These are phyloP conservation scores for Orbilia oligospora DNA, from an alignment of 2,329 filamentous ascomycete species.

Conservation along the genomic window DNA sequence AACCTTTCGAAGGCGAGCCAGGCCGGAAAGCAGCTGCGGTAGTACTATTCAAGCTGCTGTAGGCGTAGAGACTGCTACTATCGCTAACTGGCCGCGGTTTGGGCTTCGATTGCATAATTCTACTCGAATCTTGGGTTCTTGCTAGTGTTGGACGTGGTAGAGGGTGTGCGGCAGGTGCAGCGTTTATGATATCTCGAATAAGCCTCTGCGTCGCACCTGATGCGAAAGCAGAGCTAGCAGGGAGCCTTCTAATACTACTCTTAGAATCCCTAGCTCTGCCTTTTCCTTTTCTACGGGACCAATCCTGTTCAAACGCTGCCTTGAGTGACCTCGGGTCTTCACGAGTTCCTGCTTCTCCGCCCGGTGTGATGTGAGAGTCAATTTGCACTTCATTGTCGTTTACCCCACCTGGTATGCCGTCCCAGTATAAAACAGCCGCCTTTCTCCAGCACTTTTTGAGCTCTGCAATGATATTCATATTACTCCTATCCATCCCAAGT, in stretches of 20 bases:
- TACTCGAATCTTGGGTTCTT: conserved; percentile 52
- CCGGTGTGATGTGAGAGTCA: conserved; percentile 64
- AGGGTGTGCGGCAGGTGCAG: conserved; percentile 32
- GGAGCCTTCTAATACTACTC: conserved; percentile 58
- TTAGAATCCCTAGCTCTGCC: conserved; percentile 52
- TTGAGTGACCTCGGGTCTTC: conserved; percentile 58
- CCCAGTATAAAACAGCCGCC: conserved; percentile 91
- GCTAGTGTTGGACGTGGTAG: conserved; percentile 37
- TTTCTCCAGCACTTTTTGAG: conserved; percentile 98
- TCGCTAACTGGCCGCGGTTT: conserved; percentile 47
- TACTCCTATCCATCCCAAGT: conserved; percentile 72
- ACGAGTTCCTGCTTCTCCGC: conserved; percentile 63
- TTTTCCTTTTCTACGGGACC: conserved; percentile 53
- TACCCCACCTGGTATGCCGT: conserved; percentile 68
- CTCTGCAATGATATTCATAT: conserved; percentile 90
- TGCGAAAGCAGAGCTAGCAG: conserved; percentile 48
- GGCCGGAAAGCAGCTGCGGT: conserved; percentile 27
- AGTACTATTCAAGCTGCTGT: conserved; percentile 42
- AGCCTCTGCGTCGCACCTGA: conserved; percentile 53
- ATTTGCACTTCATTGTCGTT: conserved; percentile 61
- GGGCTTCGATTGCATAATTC: conserved; percentile 55
- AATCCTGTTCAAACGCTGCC: conserved; percentile 56
- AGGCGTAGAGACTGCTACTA: conserved; percentile 56
- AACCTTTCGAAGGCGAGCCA: conserved; percentile 48
- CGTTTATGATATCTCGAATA: conserved; percentile 58